Evolutionary conservation across 495 filamentous ascomycete genomes (phyloP).

Genomic region (Cercophora sp.): DNA sequence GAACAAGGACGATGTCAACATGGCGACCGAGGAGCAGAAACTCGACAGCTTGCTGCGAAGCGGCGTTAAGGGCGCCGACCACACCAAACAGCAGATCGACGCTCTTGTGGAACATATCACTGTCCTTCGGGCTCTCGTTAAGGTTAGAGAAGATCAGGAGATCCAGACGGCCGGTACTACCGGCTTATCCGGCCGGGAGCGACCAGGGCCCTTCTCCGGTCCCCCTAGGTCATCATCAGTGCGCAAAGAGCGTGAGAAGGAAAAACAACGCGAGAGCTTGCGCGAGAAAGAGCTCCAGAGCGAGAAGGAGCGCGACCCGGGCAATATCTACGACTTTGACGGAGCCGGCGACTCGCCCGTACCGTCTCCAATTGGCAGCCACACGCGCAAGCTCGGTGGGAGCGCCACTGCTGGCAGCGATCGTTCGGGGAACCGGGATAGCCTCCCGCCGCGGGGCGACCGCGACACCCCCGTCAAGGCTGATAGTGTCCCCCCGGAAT

Average conservation of each 20-base stretch:
- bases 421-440: constrained; percentile 34
- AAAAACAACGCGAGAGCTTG: constrained; percentile 23
- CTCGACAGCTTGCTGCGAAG: constrained; percentile 38
- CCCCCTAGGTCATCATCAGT: constrained; percentile 21
- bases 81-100: constrained; percentile 30
- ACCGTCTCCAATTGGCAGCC: constrained; percentile 54
- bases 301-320: constrained; percentile 37
- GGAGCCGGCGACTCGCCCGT: constrained; percentile 65
- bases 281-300: constrained; percentile 23
- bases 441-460: constrained; percentile 41
- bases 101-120: constrained; percentile 44
- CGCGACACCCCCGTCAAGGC: constrained; percentile 44
- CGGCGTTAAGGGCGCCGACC: constrained; percentile 41
- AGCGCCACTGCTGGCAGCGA: constrained; percentile 54
- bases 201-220: not conserved
- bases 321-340: constrained; percentile 63
- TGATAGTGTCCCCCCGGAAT: constrained; percentile 43
- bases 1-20: constrained; percentile 29
- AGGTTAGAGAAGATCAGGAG: constrained; percentile 57
- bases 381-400: constrained; percentile 43
- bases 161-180: constrained; percentile 43
- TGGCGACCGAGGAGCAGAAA: constrained; percentile 32
- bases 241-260: constrained; percentile 23
- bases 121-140: constrained; percentile 40
- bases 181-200: constrained; percentile 20